Evolutionary conservation across 106 monocot genomes (phyloP), one percentile per base, ranked within the genome.

Genomic region (Apostasia ramifera): DNA sequence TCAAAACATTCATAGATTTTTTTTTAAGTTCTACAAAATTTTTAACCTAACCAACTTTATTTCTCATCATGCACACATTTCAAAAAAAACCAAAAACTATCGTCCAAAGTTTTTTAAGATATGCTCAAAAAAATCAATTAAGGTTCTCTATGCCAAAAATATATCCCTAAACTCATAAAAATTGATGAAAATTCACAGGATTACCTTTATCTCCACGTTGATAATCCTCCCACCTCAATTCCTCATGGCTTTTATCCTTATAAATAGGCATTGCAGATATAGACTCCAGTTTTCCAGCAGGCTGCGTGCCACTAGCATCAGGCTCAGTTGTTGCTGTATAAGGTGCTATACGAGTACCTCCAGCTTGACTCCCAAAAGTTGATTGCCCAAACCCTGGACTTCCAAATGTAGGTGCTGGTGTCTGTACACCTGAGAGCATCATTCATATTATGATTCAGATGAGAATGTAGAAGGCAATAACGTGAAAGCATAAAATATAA

Each of bases 191-290:
- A 38, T 8, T 41, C n/a, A 68, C 12, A 71, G 61, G 2, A 46
- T 63, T 47, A 97, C 97, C 97, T 87, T 97, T 92, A 60, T 97
- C 97, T 54, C 92, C 89, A 74, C 78, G 89, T 74, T 92, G 97
- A 72, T 97, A 97, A 47, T 97, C 97, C 72, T 92, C 97, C 97
- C 97, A 97, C 68, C 97, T 78, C 77, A 97, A 66, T 51, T 97
- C 97, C 59, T 97, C 97, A 38, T 92, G 97, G 73, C 97, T 85
- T 79, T 97, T 97, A 47, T 90, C 92, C 55, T 92, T 97, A 69
- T 97, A 92, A 63, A 69, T 85, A 79, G 89, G 85, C 97, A 97
- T 97, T 10, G 97, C 92, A 6, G 97, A 97, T 71, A 97, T 90
- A 26, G 97, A 97, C 51, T 97, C 97, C 65, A 97, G 59, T 75